A percentile compares a stretch with the other conserved stretches of the same genome.
These are phyloP conservation scores for Terana coerulea DNA, from an alignment of 768 basidiomycete species.

Conservation along the genomic window DNA sequence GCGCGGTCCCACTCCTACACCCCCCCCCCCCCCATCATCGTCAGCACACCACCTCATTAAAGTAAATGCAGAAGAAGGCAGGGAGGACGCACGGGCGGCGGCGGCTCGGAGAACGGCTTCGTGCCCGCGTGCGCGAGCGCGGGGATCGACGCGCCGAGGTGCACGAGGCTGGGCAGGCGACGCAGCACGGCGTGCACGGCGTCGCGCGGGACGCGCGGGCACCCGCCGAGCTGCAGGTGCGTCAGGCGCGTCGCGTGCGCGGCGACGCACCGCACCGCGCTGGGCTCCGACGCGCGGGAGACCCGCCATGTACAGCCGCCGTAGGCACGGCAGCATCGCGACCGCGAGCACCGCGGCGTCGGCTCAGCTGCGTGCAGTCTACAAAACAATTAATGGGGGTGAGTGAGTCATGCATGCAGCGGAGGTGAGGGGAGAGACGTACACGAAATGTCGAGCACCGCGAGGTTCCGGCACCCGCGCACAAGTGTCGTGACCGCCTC, in stretches of 20 bases:
- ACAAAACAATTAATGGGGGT: too few relatives aligned
- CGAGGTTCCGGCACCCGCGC: slow-evolving; percentile 65
- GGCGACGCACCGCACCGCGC: slow-evolving; percentile 73
- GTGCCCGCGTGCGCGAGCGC: slow-evolving; percentile 68
- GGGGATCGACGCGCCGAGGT: slow-evolving; percentile 75
- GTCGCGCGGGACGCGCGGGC: slow-evolving; percentile 72
- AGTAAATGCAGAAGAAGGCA: slow-evolving; percentile 3
- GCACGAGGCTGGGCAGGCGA: slow-evolving; percentile 55
- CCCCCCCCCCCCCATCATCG: too few relatives aligned
- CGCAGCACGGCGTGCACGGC: slow-evolving; percentile 70
- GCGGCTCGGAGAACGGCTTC: slow-evolving; percentile 69
- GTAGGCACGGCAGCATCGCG: slow-evolving; percentile 62
- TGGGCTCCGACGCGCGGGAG: slow-evolving; percentile 82
- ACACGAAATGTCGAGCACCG: slow-evolving; percentile 88
- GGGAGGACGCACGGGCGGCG: slow-evolving; percentile 52
- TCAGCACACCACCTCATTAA: neutral
- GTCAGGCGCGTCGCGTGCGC: slow-evolving; percentile 69
- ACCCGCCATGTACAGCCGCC: slow-evolving; percentile 75
- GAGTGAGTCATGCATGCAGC: neutral
- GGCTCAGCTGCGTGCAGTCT: slow-evolving; percentile 82
- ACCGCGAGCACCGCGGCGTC: slow-evolving; percentile 85
- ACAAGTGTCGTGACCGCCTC: slow-evolving; percentile 63
- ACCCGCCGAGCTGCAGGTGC: slow-evolving; percentile 83
- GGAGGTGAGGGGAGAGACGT: slow-evolving; percentile 30
- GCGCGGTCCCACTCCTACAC: slow-evolving; percentile 6